These are phyloP conservation scores for Desmodesmus armatus DNA, from an alignment of 139 green algal genomes.

Conservation along the genomic window DNA sequence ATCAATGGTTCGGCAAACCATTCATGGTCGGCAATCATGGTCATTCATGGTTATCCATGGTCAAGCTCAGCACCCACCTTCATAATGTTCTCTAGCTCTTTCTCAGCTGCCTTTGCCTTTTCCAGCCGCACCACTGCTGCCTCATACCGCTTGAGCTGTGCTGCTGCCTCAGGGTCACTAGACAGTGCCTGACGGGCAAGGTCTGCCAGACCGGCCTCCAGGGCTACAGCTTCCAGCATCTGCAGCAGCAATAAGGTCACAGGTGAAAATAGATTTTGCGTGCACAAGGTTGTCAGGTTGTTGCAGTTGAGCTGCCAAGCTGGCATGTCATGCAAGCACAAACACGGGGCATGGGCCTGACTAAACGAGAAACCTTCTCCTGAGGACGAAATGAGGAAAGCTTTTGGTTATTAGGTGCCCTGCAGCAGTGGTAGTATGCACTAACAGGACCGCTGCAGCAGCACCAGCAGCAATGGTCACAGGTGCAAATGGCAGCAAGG, in stretches of 20 bases:
- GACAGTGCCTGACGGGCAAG: constrained; percentile 31
- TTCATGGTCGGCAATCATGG: too few relatives aligned
- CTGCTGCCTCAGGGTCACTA: constrained; percentile 33
- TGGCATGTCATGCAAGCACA: neutral
- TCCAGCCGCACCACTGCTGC: constrained; percentile 59
- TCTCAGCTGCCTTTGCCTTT: constrained; percentile 65
- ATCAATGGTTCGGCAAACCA: too few relatives aligned
- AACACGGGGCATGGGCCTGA: too few relatives aligned
- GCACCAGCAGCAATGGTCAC: neutral
- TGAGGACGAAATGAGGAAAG: too few relatives aligned
- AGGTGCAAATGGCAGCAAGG: too few relatives aligned
- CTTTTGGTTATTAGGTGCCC: too few relatives aligned
- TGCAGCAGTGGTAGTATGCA: too few relatives aligned
- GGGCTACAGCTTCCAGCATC: constrained; percentile 12
- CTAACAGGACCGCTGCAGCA: too few relatives aligned
- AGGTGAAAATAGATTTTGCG: neutral
- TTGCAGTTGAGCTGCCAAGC: too few relatives aligned
- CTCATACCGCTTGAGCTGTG: constrained; percentile 51
- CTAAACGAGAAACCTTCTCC: too few relatives aligned
- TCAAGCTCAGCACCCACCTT: constrained; percentile 39
- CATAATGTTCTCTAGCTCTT: constrained; percentile 66
- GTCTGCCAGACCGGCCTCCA: constrained; percentile 28
- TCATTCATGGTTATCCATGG: too few relatives aligned
- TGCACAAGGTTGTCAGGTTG: too few relatives aligned
- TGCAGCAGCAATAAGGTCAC: neutral